These are phyloP conservation scores for Leccinum ponderosum DNA, from an alignment of 1,284 basidiomycete genomes.

Conservation along the genomic window DNA sequence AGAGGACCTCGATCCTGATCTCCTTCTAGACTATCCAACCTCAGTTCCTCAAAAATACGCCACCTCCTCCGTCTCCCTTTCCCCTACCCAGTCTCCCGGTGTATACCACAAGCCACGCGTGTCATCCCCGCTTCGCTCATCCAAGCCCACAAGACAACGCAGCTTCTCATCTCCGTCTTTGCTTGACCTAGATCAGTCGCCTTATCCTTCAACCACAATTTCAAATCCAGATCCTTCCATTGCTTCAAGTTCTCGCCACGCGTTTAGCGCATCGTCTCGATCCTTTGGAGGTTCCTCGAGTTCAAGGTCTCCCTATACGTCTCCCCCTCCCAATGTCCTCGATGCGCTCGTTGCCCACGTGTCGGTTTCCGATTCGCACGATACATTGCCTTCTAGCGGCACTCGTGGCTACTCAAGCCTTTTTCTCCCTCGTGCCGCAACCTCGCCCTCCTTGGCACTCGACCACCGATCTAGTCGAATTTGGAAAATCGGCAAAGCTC, in stretches of 20 bases:
- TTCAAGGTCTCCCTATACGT: slow-evolving; percentile 34
- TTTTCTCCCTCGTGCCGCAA: slow-evolving; percentile 63
- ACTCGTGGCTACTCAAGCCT: slow-evolving; percentile 70
- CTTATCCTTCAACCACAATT: neutral
- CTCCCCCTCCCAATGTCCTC: slow-evolving; percentile 31
- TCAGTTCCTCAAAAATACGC: slow-evolving; percentile 17
- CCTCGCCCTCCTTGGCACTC: slow-evolving; percentile 23
- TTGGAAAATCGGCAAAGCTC: slow-evolving; percentile 27
- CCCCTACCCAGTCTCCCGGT: slow-evolving; percentile 5
- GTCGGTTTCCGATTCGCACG: slow-evolving; percentile 28
- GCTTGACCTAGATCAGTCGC: slow-evolving; percentile 8
- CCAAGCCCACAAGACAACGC: slow-evolving; percentile 30
- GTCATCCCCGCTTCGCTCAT: slow-evolving; percentile 25
- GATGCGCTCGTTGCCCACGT: slow-evolving; percentile 35
- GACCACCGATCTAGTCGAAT: slow-evolving; percentile 19
- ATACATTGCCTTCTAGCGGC: slow-evolving; percentile 48
- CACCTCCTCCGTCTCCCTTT: slow-evolving; percentile 9
- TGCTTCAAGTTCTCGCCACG: slow-evolving; percentile 10
- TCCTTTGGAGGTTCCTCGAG: slow-evolving; percentile 22
- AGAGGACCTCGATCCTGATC: slow-evolving; percentile 40
- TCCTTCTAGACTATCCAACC: neutral
- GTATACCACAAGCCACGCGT: slow-evolving; percentile 25
- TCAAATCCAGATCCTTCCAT: slow-evolving; percentile 4
- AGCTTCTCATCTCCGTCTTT: slow-evolving; percentile 31
- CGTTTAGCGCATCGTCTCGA: slow-evolving; percentile 15